Evolutionary conservation across 768 basidiomycete species (phyloP), one percentile per base, ranked within the genome.

Genomic region (Leucocoprinus sp.): DNA sequence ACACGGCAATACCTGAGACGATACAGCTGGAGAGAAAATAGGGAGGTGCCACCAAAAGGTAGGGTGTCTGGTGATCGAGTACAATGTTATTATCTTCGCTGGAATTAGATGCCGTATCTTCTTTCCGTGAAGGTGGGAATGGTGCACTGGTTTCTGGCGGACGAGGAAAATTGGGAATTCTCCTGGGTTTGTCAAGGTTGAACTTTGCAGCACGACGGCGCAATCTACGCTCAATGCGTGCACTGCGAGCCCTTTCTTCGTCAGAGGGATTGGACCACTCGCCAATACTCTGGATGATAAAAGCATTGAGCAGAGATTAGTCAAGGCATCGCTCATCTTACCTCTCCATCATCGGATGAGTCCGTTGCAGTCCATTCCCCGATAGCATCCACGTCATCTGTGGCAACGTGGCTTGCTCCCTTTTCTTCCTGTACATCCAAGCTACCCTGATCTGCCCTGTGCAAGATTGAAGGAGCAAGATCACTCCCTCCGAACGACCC

Each of bases 211-310:
- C 61, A 52, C 64, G 63, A 24, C 77, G 76, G 27, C 75, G 75
- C 46, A 76, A 60, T 29, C 84, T 78, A 36, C 82, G 77, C 34
- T 82, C 76, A 36, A 76, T 62, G 23, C 85, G 78, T 23, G 72
- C 64, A 51, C 80, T 80, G 17, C 87, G 76, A 3, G 83, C 87
- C 22, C 82, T 75, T 57, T 92, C 89, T 61, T 92, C 89, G 56
- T 92, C 89, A 19, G 89, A 92, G 14, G 89, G 89, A 56, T 92
- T 92, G 18, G 89, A 92, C 76, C 77, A 92, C 64, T 92, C 88
- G 21, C 86, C 87, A 39, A 88, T 82, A 54, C 85, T 89, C 81
- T 87, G 67, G 53, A 22, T 43, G 45, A 45, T 50, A 26, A 33
- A 49, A 40, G 37, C 11, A 31, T 29, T 43, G 31, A 37, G 38